phyloP scores from a whole-genome alignment of 2,329 filamentous ascomycete genomes.

The Aspergillus tamarii region DNA sequence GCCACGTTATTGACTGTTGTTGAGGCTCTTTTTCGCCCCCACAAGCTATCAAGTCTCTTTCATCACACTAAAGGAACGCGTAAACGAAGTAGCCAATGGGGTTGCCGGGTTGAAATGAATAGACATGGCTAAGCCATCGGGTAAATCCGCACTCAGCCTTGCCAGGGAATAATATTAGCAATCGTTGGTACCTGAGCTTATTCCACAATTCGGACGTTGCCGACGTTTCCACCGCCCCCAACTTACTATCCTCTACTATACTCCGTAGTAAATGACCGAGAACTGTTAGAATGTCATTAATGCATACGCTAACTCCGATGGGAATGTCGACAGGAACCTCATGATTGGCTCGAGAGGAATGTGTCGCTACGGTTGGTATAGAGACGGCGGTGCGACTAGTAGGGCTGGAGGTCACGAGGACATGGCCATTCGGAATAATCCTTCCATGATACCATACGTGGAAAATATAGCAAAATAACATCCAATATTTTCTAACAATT shows the following conservation, averaged over 20 bases:
- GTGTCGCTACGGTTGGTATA: neutral
- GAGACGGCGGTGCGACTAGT: neutral
- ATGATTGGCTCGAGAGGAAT: too few species aligned
- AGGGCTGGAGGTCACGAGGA: neutral
- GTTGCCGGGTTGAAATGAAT: neutral
- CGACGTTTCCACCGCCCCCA: neutral
- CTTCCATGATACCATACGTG: neutral
- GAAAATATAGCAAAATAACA: neutral
- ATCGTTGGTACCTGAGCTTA: neutral
- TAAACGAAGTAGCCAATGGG: neutral
- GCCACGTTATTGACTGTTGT: neutral
- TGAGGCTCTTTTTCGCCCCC: neutral
- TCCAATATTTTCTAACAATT: neutral
- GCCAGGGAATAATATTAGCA: neutral
- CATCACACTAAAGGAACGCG: neutral
- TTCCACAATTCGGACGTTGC: neutral
- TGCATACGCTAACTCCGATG: fast-evolving
- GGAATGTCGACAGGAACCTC: neutral
- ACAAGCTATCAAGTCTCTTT: neutral
- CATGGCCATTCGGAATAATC: neutral
- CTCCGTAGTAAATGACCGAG: too few species aligned
- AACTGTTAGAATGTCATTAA: neutral
- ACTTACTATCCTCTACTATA: too few species aligned
- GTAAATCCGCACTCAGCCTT: neutral
- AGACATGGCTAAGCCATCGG: too few species aligned